These are phyloP conservation scores for Kandelia obovata DNA, from an alignment of 345 rosid species.

Conservation along the genomic window DNA sequence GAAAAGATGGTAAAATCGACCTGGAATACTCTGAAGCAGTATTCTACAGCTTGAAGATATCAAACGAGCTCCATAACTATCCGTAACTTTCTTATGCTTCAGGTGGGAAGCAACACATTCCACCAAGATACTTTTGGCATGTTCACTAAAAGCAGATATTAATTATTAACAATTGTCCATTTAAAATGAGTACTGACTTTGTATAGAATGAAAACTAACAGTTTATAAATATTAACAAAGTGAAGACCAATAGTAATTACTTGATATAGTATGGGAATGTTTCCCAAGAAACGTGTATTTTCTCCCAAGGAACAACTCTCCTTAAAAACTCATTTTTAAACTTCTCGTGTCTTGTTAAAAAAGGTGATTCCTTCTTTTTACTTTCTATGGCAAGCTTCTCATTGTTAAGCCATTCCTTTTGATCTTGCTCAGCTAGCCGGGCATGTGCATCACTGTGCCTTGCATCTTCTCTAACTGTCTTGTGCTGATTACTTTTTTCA, in stretches of 20 bases:
- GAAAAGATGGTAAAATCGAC: conserved; percentile 27
- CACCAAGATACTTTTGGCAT: conserved; percentile 65
- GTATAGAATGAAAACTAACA: conserved; percentile 6
- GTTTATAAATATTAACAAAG: conserved; percentile 1
- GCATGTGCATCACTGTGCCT: conserved; percentile 58
- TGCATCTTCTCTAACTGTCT: conserved; percentile 27
- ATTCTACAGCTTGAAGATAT: conserved; percentile 86
- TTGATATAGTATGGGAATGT: conserved; percentile 85
- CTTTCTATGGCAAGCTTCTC: conserved; percentile 71
- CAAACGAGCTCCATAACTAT: conserved; percentile 69
- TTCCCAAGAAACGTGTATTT: conserved; percentile 83
- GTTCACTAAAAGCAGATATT: conserved; percentile 45
- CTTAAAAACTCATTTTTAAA: conserved; percentile 74
- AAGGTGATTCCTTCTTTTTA: conserved; percentile 77
- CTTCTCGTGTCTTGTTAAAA: conserved; percentile 63
- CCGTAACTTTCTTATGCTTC: conserved; percentile 52
- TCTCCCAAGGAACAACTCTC: conserved; percentile 91
- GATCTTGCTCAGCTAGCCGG: conserved; percentile 84
- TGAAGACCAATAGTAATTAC: conserved; percentile 42
- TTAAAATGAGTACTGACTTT: not conserved
- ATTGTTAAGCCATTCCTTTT: conserved; percentile 83
- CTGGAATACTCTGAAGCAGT: conserved; percentile 88
- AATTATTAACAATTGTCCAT: not conserved
- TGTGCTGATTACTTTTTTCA: conserved; percentile 37
- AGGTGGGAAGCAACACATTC: conserved; percentile 89